Evolutionary conservation across 768 basidiomycete genomes (phyloP).

Genomic region (Trichaptum fuscoviolaceum): DNA sequence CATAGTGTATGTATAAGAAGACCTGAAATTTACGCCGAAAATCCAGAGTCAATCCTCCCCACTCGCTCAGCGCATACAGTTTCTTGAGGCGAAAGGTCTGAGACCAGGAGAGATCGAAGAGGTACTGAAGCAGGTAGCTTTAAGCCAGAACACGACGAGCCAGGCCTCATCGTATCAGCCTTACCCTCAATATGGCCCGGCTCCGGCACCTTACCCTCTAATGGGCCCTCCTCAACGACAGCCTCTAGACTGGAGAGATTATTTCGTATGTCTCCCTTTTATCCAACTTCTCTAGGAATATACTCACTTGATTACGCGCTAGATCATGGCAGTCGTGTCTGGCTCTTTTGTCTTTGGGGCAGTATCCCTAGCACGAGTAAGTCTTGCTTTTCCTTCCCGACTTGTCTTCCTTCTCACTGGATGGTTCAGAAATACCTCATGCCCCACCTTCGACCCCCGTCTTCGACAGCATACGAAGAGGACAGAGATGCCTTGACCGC

Average conservation of each 20-base stretch:
- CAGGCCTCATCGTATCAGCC: constrained; percentile 6
- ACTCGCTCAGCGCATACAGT: constrained; percentile 80
- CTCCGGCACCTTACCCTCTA: constrained; percentile 26
- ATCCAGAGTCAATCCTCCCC: constrained; percentile 70
- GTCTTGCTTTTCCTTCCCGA: constrained; percentile 13
- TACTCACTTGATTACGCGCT: constrained; percentile 18
- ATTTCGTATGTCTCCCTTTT: constrained; percentile 63
- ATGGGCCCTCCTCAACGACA: constrained; percentile 39
- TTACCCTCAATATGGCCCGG: constrained; percentile 15
- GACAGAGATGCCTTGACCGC: constrained; percentile 80
- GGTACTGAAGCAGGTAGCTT: constrained; percentile 63
- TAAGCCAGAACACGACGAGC: constrained; percentile 16
- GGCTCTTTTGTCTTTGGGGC: constrained; percentile 82
- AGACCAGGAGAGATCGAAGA: constrained; percentile 79
- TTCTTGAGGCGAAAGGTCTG: constrained; percentile 94
- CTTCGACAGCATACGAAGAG: constrained; percentile 81
- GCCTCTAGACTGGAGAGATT: constrained; percentile 93
- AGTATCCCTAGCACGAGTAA: constrained; percentile 70
- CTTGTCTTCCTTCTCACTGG: background rate
- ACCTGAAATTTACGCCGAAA: constrained; percentile 10
- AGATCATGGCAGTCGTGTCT: constrained; percentile 93
- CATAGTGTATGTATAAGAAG: background rate
- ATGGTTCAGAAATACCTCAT: constrained; percentile 73
- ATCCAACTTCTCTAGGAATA: constrained; percentile 13
- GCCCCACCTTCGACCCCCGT: constrained; percentile 87